A percentile compares a stretch with the other conserved stretches of the same genome.
Conservation (phyloP, 768 basidiomycete species). For the Mycena rebaudengoi region DNA sequence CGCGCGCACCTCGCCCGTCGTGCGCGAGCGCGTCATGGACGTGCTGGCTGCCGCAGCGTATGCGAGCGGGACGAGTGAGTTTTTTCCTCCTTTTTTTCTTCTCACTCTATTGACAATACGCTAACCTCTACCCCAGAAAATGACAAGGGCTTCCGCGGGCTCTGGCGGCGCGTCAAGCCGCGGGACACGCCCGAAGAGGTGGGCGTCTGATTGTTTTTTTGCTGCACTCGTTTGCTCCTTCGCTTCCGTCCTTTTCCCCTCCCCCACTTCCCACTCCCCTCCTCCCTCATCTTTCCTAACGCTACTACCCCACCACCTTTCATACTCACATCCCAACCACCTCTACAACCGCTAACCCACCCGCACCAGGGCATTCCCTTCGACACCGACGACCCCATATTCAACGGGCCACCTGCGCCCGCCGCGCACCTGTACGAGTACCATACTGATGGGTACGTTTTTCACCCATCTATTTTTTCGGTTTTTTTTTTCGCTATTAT, state of each 20-base stretch:
- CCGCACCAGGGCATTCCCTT: slow-evolving; percentile 86
- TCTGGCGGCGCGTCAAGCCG: slow-evolving; percentile 86
- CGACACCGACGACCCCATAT: slow-evolving; percentile 82
- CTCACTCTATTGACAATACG: too few relatives aligned
- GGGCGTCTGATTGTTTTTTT: too few relatives aligned
- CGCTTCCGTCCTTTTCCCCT: too few relatives aligned
- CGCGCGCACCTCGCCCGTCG: slow-evolving; percentile 76
- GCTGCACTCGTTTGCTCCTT: too few relatives aligned
- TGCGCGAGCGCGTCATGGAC: slow-evolving; percentile 80
- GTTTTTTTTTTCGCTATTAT: too few relatives aligned
- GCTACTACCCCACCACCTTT: too few relatives aligned
- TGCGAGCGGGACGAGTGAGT: slow-evolving; percentile 61
- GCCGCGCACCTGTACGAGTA: slow-evolving; percentile 11
- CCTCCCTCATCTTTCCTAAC: too few relatives aligned
- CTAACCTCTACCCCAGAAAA: slow-evolving; percentile 29
- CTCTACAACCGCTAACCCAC: too few relatives aligned
- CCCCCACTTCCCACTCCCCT: too few relatives aligned
- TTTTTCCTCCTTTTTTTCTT: not conserved
- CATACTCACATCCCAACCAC: too few relatives aligned
- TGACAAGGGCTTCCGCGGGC: slow-evolving; percentile 66
- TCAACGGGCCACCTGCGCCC: slow-evolving; percentile 57
- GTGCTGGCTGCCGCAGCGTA: slow-evolving; percentile 86
- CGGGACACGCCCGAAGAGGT: slow-evolving; percentile 84
- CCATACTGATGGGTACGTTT: slow-evolving; percentile 23
- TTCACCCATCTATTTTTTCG: too few relatives aligned